These are phyloP conservation scores for Nicotiana sylvestris DNA, from an alignment of 257 asterid species.

Conservation along the genomic window DNA sequence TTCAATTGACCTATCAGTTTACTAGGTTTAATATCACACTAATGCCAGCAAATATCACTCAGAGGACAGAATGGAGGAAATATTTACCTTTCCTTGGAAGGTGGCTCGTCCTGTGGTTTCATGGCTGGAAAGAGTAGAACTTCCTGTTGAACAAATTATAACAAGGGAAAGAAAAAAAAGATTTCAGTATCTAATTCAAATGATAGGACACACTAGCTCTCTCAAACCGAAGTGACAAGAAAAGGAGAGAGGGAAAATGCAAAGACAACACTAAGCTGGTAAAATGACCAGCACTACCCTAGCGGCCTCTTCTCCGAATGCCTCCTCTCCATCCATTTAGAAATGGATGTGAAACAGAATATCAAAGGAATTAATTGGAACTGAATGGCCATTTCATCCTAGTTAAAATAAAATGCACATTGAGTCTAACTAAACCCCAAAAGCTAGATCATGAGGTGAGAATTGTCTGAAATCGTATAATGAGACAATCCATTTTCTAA, in stretches of 20 bases:
- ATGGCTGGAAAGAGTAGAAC: slow-evolving; percentile 87
- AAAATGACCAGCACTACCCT: neutral
- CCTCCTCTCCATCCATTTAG: neutral
- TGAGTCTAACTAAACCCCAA: neutral
- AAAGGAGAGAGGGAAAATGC: neutral
- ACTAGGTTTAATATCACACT: neutral
- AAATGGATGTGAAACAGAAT: neutral
- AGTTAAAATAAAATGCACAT: neutral
- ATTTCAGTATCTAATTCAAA: neutral
- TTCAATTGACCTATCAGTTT: neutral
- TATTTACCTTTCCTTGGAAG: slow-evolving; percentile 49
- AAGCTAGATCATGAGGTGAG: neutral
- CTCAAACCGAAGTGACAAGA: neutral
- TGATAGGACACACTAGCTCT: neutral
- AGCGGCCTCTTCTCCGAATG: neutral
- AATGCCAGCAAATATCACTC: neutral
- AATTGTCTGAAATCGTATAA: neutral
- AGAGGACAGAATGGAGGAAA: neutral
- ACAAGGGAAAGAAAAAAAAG: neutral
- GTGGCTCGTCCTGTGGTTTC: slow-evolving; percentile 82
- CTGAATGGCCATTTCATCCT: neutral
- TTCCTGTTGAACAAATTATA: slow-evolving; percentile 45
- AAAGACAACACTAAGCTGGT: neutral
- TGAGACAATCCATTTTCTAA: neutral
- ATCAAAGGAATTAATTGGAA: neutral